A percentile compares a stretch with the other conserved stretches of the same genome.
phyloP scores from a whole-genome alignment of 768 basidiomycete genomes.

The Boletus pseudopeckii region DNA sequence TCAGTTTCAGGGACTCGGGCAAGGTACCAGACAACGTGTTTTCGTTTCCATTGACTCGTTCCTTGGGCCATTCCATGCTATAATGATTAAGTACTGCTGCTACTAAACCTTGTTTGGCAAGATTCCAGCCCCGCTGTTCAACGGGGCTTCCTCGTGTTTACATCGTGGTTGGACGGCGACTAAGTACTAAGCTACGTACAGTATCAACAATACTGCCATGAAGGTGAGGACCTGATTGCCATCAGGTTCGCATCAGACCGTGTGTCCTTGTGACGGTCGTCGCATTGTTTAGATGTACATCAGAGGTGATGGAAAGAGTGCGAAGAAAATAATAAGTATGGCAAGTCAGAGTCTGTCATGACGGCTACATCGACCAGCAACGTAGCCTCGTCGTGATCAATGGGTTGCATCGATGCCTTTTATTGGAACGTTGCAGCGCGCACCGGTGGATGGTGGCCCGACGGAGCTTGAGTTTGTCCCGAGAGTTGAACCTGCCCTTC shows the following conservation, averaged over 20 bases:
- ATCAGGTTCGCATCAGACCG: slow-evolving; percentile 12
- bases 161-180: slow-evolving; percentile 26
- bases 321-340: slow-evolving; percentile 21
- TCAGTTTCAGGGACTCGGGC: slow-evolving; percentile 6
- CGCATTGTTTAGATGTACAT: slow-evolving; percentile 10
- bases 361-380: slow-evolving; percentile 24
- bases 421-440: slow-evolving; percentile 32
- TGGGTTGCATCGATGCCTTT: neutral
- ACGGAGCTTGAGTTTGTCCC: slow-evolving; percentile 16
- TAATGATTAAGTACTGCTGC: slow-evolving; percentile 12
- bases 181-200: slow-evolving; percentile 18
- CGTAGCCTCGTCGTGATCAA: slow-evolving; percentile 6
- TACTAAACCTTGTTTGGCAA: slow-evolving; percentile 22
- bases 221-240: slow-evolving; percentile 7
- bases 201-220: slow-evolving; percentile 11
- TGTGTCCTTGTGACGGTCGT: slow-evolving; percentile 6
- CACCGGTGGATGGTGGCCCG: slow-evolving; percentile 23
- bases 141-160: slow-evolving; percentile 28
- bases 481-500: slow-evolving; percentile 35
- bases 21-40: slow-evolving; percentile 16
- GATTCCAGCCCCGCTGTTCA: slow-evolving; percentile 20
- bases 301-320: slow-evolving; percentile 2
- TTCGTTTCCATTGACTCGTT: slow-evolving; percentile 13
- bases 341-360: slow-evolving; percentile 15
- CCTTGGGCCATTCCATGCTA: slow-evolving; percentile 6